Evolutionary conservation across 495 filamentous ascomycete species (phyloP).

Genomic region (Cairneyella variabilis): DNA sequence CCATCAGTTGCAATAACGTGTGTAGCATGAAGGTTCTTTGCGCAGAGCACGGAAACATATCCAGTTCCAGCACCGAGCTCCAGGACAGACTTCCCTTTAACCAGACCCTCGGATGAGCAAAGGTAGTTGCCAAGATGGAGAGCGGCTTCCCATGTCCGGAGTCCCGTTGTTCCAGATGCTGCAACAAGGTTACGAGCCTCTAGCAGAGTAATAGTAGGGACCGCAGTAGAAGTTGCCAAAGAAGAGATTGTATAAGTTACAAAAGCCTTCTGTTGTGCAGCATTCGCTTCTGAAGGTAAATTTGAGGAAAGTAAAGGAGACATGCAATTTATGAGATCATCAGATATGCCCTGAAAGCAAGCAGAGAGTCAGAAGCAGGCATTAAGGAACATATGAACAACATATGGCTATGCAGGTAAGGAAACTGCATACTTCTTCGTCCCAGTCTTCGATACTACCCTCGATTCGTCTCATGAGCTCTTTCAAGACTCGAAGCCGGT

Average conservation of each 20-base stretch:
- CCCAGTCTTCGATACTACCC: conserved; percentile 65
- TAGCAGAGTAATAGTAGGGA: conserved; percentile 47
- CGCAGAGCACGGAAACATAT: conserved; percentile 76
- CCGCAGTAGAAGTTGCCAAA: conserved; percentile 17
- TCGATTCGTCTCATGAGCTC: conserved; percentile 62
- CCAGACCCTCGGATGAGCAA: conserved; percentile 30
- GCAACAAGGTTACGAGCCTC: conserved; percentile 76
- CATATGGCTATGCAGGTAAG: conserved; percentile 7
- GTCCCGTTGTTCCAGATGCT: conserved; percentile 73
- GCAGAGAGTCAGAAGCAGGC: conserved; percentile 17
- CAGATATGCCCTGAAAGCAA: conserved; percentile 63
- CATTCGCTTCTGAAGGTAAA: conserved; percentile 52
- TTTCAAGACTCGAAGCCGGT: conserved; percentile 71
- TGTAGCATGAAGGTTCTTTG: conserved; percentile 61
- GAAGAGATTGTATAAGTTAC: conserved; percentile 64
- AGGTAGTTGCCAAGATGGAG: conserved; percentile 81
- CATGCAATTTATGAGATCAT: conserved; percentile 62
- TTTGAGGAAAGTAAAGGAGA: conserved; percentile 54
- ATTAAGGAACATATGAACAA: conserved; percentile 18
- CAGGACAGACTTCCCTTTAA: conserved; percentile 61
- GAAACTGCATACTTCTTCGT: conserved; percentile 68
- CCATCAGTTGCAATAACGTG: conserved; percentile 77
- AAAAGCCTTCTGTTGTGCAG: conserved; percentile 71
- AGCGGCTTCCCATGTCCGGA: conserved; percentile 91
- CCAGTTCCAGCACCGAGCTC: conserved; percentile 90